Evolutionary conservation across 805 yeast species (phyloP), one percentile per base, ranked within the genome.

Genomic region (Isabelozyma pseudorhagii): DNA sequence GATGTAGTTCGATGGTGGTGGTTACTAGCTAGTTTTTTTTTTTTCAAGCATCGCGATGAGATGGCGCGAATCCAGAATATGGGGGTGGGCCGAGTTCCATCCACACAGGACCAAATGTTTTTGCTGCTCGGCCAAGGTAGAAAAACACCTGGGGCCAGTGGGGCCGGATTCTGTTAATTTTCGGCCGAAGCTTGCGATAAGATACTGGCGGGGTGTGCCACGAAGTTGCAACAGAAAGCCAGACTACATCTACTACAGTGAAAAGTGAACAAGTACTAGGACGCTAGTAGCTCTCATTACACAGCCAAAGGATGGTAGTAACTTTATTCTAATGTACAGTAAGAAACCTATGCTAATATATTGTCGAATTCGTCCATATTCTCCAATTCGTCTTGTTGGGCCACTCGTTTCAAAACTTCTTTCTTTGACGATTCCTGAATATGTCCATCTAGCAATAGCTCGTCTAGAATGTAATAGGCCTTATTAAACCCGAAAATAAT

Each of bases 401-500:
- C 80, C 1, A 94, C 87, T 49, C 88, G 75, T 53, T 84, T 79
- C 54, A 93, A 69, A 2, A 91, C 90, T 59, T 89, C 97, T 48
- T 83, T 80, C 56, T 85, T 84, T 11, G 93, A 85, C 42, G 89
- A 80, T 63, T 94, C 99, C 55, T 88, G 87, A 17, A 94, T 67
- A 45, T 86, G 84, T 0, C 99, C 99, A 57, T 92, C 97, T 45
- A 93, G 79, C 45, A 94, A 68, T 57, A 94, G 74, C 66, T 94
- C 99, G 66, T 94, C 97, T 54, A 94, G 73, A 10, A 94, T 86
- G 68, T 89, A 88, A 66, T 94, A 94, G 0, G 98, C 97, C 63
- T 89, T 87, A 58, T 88, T 89, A 71, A 94, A 94, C 62, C 96
- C 94, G 79, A 94, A 94, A 45, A 94, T 94, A 54, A 94, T 94